These are phyloP conservation scores for Botrytis porri DNA, from an alignment of 2,329 filamentous ascomycete species.

Conservation along the genomic window DNA sequence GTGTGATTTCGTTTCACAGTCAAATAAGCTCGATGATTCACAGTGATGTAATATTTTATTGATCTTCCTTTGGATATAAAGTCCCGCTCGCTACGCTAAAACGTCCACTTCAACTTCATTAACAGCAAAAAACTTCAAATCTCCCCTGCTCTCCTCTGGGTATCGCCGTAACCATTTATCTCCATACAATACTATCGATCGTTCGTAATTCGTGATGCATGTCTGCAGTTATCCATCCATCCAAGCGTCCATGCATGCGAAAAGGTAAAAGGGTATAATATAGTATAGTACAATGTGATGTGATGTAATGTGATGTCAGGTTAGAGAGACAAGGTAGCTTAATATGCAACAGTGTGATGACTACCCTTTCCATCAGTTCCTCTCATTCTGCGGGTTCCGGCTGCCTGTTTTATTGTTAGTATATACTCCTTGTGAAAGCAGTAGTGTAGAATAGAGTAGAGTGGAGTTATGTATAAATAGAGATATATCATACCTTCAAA, in stretches of 20 bases:
- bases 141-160: neutral
- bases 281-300: neutral
- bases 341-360: constrained; percentile 31
- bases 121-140: neutral
- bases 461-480: neutral
- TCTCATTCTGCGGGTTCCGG: constrained; percentile 70
- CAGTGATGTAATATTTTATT: constrained; percentile 18
- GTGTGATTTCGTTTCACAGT: neutral
- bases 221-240: neutral
- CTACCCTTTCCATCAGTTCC: constrained; percentile 68
- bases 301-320: neutral
- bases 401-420: constrained; percentile 50
- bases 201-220: neutral
- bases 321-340: neutral
- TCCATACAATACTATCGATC: neutral
- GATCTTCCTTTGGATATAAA: neutral
- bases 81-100: neutral
- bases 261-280: neutral
- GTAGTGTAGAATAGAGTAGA: neutral
- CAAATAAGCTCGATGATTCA: neutral
- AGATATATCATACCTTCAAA: constrained; percentile 55
- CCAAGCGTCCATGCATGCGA: no score
- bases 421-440: accelerated
- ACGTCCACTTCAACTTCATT: neutral
- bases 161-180: neutral